phyloP scores from a whole-genome alignment of 2,329 filamentous ascomycete genomes.

The Penicillium griseofulvum region DNA sequence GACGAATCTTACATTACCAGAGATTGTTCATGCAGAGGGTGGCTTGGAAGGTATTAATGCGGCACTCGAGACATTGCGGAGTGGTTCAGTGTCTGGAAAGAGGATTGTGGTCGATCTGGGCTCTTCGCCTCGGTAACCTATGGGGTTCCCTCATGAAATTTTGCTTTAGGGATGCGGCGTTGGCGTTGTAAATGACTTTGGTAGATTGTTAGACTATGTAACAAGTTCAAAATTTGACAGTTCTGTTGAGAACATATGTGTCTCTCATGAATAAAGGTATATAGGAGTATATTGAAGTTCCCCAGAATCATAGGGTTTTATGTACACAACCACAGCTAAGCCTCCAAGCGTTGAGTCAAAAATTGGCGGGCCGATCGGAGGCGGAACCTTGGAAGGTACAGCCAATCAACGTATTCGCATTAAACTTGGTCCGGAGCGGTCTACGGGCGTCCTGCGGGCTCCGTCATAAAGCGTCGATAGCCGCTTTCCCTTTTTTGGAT shows the following conservation, averaged over 20 bases:
- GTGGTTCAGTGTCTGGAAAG: conserved; percentile 65
- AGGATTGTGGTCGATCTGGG: conserved; percentile 59
- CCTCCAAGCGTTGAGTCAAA: conserved; percentile 4
- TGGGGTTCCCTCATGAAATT: background rate
- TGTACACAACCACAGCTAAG: no score
- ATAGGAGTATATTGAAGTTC: no score
- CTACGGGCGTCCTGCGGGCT: conserved; percentile 11
- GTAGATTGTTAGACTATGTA: background rate
- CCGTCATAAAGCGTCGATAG: conserved; percentile 22
- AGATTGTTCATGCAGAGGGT: conserved; percentile 62
- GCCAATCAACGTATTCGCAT: conserved; percentile 18
- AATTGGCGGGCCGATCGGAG: conserved; percentile 12
- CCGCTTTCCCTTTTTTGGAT: conserved; percentile 16
- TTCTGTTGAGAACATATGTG: background rate
- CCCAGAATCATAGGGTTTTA: no score
- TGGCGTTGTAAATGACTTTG: conserved; percentile 9
- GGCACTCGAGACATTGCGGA: conserved; percentile 64
- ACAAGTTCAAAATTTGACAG: background rate
- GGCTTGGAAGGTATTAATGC: conserved; percentile 67
- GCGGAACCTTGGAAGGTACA: background rate
- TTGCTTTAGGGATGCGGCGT: background rate
- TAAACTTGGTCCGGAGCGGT: conserved; percentile 15
- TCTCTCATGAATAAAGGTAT: no score
- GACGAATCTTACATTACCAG: conserved; percentile 56
- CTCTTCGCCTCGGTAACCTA: background rate